These are phyloP conservation scores for Talaromyces albobiverticillius DNA, from an alignment of 2,329 filamentous ascomycete genomes.

Conservation along the genomic window DNA sequence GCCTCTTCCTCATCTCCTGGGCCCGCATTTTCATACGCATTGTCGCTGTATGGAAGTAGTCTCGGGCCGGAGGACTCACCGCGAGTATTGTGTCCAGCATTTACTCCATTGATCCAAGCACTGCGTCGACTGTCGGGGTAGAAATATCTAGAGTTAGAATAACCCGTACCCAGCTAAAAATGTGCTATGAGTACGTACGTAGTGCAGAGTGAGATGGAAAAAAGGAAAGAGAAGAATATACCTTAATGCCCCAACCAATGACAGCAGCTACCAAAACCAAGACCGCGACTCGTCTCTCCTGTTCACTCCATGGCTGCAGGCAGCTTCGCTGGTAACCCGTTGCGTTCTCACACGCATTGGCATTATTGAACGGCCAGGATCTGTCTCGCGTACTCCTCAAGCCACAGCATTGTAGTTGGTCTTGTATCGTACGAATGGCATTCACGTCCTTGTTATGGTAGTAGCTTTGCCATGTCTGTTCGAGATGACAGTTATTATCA, in stretches of 20 bases:
- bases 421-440: conserved; percentile 33
- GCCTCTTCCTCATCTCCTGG: neutral
- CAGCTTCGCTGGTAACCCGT: conserved; percentile 31
- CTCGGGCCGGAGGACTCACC: conserved; percentile 1
- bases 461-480: conserved; percentile 29
- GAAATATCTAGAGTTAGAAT: neutral
- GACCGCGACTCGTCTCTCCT: conserved; percentile 26
- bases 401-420: conserved; percentile 33
- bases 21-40: neutral
- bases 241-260: conserved; percentile 23
- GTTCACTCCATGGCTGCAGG: conserved; percentile 26
- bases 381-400: conserved; percentile 34
- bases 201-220: no score
- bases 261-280: conserved; percentile 28
- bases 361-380: conserved; percentile 38
- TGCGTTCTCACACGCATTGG: conserved; percentile 28
- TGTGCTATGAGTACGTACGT: neutral
- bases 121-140: neutral
- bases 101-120: neutral
- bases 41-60: conserved; percentile 8
- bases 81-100: neutral
- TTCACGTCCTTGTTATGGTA: conserved; percentile 29
- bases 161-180: neutral
- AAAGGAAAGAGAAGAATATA: neutral
- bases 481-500: conserved; percentile 26